Conservation (phyloP, 305 asterid genomes). For the Fraxinus sp. region DNA sequence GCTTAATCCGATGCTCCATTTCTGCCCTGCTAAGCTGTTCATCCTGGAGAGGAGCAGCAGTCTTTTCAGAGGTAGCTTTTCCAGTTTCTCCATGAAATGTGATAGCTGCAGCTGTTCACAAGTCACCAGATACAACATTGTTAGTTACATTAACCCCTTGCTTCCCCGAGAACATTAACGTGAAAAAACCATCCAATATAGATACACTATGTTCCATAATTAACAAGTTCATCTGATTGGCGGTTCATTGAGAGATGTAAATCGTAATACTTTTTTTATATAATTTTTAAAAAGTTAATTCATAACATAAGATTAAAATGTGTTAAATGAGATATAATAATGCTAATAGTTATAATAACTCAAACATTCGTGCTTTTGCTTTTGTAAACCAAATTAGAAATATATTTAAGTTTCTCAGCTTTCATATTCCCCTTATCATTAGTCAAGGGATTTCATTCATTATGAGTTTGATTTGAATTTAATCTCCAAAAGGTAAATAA, state of each 20-base stretch:
- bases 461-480: not conserved
- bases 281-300: not conserved
- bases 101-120: slow-evolving; percentile 71
- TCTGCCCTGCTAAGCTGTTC: slow-evolving; percentile 81
- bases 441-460: not conserved
- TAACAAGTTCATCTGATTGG: not conserved
- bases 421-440: not conserved
- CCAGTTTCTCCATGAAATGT: slow-evolving; percentile 58
- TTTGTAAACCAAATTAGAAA: not conserved
- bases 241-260: not conserved
- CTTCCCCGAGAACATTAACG: slow-evolving; percentile 15
- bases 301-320: not conserved
- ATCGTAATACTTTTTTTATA: not conserved
- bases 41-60: slow-evolving; percentile 42
- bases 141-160: slow-evolving; percentile 25
- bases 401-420: not conserved
- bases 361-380: not conserved
- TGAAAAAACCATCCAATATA: slow-evolving; percentile 16
- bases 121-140: slow-evolving; percentile 18
- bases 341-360: not conserved
- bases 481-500: not conserved
- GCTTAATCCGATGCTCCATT: slow-evolving; percentile 76
- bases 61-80: slow-evolving; percentile 38
- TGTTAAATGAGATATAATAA: not conserved
- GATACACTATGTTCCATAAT: not conserved